phyloP scores from a whole-genome alignment of 2,329 filamentous ascomycete genomes.

The Coniochaeta sp. region DNA sequence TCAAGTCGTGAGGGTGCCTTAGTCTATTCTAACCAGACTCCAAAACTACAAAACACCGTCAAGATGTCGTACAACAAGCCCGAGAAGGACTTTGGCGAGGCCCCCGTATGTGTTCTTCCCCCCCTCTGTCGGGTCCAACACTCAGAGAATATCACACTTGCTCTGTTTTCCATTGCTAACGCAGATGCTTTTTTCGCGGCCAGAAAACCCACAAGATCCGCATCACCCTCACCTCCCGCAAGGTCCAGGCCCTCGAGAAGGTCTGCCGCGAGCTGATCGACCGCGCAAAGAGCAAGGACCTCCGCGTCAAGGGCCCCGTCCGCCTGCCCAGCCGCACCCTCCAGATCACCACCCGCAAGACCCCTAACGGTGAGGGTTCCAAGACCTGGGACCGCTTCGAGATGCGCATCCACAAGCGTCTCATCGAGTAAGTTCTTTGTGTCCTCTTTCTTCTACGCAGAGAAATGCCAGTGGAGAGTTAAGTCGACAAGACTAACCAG shows the following conservation, averaged over 20 bases:
- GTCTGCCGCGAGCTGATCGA: slow-evolving; percentile 98
- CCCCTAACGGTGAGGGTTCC: slow-evolving; percentile 97
- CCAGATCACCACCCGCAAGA: slow-evolving; percentile 97
- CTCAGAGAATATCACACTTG: too few relatives aligned
- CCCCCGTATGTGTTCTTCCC: slow-evolving; percentile 54
- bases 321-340: slow-evolving; percentile 78
- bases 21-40: slow-evolving; percentile 7
- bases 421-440: slow-evolving; percentile 67
- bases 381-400: slow-evolving; percentile 99
- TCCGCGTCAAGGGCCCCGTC: slow-evolving; percentile 96
- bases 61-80: slow-evolving; percentile 92
- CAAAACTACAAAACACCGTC: slow-evolving; percentile 19
- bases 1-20: slow-evolving; percentile 70
- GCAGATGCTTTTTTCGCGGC: too few relatives aligned
- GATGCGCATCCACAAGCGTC: slow-evolving; percentile 99
- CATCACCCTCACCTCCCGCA: slow-evolving; percentile 57
- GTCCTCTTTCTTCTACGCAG: background rate
- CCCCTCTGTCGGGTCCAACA: too few relatives aligned
- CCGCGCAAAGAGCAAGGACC: slow-evolving; percentile 96
- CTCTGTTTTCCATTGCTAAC: too few relatives aligned
- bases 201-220: slow-evolving; percentile 11
- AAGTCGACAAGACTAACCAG: slow-evolving; percentile 13
- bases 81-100: slow-evolving; percentile 90
- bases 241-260: slow-evolving; percentile 94
- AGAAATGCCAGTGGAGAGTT: background rate